These are phyloP conservation scores for Phytophthora capsici DNA, from an alignment of 352 stramenopile genomes.

Conservation along the genomic window DNA sequence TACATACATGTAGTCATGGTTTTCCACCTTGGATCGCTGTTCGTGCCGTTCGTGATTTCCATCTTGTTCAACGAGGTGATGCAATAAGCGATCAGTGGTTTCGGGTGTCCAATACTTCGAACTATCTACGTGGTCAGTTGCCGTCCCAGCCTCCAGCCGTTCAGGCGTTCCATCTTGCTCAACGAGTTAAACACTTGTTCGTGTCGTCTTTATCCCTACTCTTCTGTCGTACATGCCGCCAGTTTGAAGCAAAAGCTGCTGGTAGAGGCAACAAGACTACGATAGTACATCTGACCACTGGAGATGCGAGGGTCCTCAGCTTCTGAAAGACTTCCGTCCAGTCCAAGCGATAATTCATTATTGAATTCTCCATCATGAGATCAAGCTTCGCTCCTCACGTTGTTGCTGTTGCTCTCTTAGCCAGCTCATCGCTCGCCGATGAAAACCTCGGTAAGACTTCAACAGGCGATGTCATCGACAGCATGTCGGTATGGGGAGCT, in stretches of 20 bases:
- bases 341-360: not conserved
- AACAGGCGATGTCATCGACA: slow-evolving; percentile 6
- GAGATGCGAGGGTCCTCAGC: not conserved
- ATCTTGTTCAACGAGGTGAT: not conserved
- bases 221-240: not conserved
- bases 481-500: slow-evolving; percentile 19
- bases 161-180: slow-evolving; percentile 5
- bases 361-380: slow-evolving; percentile 2
- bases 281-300: not conserved
- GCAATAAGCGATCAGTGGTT: not conserved
- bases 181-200: not conserved
- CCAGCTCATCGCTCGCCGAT: slow-evolving; percentile 1
- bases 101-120: not conserved
- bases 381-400: not conserved
- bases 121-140: not conserved
- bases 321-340: not conserved
- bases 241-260: not conserved
- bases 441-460: not conserved
- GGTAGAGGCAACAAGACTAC: slow-evolving; percentile 1
- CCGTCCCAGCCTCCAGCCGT: not conserved
- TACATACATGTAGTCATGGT: too few relatives aligned
- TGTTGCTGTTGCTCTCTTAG: not conserved
- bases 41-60: not conserved
- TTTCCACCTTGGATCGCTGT: not conserved
- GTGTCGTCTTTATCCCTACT: not conserved